Conservation (phyloP, 140 eudicot species). For the Ambrosia hybrid region DNA sequence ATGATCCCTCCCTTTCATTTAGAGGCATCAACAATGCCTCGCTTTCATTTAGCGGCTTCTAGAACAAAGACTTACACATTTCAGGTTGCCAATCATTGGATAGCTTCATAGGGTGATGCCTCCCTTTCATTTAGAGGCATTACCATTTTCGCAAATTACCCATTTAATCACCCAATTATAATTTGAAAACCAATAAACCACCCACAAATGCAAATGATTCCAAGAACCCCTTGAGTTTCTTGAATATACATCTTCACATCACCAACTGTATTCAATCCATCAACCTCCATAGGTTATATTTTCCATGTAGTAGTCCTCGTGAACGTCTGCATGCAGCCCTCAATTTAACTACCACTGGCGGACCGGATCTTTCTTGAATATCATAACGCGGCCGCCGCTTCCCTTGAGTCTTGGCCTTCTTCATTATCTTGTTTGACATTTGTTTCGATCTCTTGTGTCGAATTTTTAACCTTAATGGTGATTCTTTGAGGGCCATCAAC, state of each 20-base stretch:
- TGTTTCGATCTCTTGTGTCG: background rate
- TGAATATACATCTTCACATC: slow-evolving; percentile 5
- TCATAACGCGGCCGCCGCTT: background rate
- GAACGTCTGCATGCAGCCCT: background rate
- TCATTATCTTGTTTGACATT: slow-evolving; percentile 1
- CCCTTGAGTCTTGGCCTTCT: background rate
- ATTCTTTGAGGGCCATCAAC: background rate
- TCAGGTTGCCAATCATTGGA: too few relatives aligned
- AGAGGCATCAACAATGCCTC: too few relatives aligned
- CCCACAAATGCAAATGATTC: too few relatives aligned
- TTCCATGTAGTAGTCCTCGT: background rate
- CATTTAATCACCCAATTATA: too few relatives aligned
- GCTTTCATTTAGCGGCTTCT: too few relatives aligned
- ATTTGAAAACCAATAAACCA: too few relatives aligned
- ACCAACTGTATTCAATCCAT: background rate
- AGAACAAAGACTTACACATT: too few relatives aligned
- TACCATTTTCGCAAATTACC: too few relatives aligned
- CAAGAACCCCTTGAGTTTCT: background rate
- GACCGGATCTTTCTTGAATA: background rate
- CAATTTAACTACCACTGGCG: background rate
- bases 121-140: too few relatives aligned
- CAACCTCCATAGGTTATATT: background rate
- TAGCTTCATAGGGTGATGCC: too few relatives aligned
- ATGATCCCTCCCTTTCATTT: too few relatives aligned
- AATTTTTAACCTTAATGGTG: background rate